These are phyloP conservation scores for Alternaria incomplexa DNA, from an alignment of 2,329 filamentous ascomycete species.

Conservation along the genomic window DNA sequence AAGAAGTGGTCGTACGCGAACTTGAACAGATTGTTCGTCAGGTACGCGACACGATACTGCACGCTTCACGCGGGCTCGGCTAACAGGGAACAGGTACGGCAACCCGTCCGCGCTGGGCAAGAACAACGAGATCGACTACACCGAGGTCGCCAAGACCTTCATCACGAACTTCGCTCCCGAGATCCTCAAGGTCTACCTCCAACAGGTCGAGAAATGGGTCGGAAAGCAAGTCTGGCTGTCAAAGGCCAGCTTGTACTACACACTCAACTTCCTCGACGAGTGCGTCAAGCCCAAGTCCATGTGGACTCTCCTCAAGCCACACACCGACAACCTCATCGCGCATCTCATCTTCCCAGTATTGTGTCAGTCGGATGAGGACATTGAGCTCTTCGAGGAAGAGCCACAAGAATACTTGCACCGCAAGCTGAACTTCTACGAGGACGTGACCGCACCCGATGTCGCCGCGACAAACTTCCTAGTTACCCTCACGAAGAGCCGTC, in stretches of 20 bases:
- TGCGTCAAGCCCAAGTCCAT: slow-evolving; percentile 97
- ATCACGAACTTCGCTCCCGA: slow-evolving; percentile 90
- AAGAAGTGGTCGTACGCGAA: slow-evolving; percentile 99
- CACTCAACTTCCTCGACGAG: slow-evolving; percentile 92
- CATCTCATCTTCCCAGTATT: slow-evolving; percentile 96
- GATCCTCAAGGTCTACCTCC: slow-evolving; percentile 92
- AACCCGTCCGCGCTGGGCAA: slow-evolving; percentile 79
- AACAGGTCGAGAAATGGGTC: slow-evolving; percentile 97
- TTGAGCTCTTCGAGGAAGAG: slow-evolving; percentile 92
- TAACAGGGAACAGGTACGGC: slow-evolving; percentile 72
- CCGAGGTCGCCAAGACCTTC: slow-evolving; percentile 87
- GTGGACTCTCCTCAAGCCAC: slow-evolving; percentile 92
- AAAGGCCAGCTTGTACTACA: slow-evolving; percentile 91
- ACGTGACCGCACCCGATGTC: slow-evolving; percentile 92
- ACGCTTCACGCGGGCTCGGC: slow-evolving; percentile 28
- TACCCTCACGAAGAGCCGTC: slow-evolving; percentile 88
- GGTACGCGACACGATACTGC: slow-evolving; percentile 59
- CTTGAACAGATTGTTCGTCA: slow-evolving; percentile 91
- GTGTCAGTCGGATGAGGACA: slow-evolving; percentile 88
- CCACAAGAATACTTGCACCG: slow-evolving; percentile 96
- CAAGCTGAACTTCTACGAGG: slow-evolving; percentile 97
- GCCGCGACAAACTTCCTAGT: slow-evolving; percentile 96
- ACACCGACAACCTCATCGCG: slow-evolving; percentile 89
- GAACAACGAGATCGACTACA: slow-evolving; percentile 75
- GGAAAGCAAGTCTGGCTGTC: slow-evolving; percentile 93